These are phyloP conservation scores for Hyaloscypha hepaticicola DNA, from an alignment of 495 filamentous ascomycete genomes.

Conservation along the genomic window DNA sequence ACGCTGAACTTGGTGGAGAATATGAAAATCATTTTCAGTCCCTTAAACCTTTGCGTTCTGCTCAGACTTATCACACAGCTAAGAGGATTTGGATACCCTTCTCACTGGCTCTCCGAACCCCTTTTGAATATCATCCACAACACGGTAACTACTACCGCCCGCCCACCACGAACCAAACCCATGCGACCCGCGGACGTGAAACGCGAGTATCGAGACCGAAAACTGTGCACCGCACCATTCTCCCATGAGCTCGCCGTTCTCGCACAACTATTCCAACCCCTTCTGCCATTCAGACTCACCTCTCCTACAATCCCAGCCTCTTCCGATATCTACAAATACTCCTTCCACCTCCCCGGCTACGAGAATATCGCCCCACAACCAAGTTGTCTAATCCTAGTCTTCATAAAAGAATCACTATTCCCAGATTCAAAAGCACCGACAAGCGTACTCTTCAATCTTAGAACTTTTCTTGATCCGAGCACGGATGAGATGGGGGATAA, in stretches of 20 bases:
- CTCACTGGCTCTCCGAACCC: slow-evolving; percentile 10
- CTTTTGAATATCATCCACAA: neutral
- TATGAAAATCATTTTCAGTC: neutral
- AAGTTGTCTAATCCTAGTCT: neutral
- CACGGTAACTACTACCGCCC: neutral
- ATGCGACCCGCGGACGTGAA: neutral
- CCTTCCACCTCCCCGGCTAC: neutral
- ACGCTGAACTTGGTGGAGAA: neutral
- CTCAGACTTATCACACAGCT: neutral
- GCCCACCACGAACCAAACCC: neutral
- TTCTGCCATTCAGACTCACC: neutral
- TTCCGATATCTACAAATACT: neutral
- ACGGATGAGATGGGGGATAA: too few relatives aligned
- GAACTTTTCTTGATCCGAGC: too few relatives aligned
- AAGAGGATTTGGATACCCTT: neutral
- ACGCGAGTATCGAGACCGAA: neutral
- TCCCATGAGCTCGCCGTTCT: neutral
- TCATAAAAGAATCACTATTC: neutral
- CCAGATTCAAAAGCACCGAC: neutral
- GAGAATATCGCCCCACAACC: neutral
- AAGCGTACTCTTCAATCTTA: neutral
- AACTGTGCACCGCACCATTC: neutral
- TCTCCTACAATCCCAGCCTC: neutral
- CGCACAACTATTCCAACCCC: neutral
- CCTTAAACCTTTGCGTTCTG: neutral